phyloP scores from a whole-genome alignment of 108 stramenopile genomes.

The Skeletonema grethae region DNA sequence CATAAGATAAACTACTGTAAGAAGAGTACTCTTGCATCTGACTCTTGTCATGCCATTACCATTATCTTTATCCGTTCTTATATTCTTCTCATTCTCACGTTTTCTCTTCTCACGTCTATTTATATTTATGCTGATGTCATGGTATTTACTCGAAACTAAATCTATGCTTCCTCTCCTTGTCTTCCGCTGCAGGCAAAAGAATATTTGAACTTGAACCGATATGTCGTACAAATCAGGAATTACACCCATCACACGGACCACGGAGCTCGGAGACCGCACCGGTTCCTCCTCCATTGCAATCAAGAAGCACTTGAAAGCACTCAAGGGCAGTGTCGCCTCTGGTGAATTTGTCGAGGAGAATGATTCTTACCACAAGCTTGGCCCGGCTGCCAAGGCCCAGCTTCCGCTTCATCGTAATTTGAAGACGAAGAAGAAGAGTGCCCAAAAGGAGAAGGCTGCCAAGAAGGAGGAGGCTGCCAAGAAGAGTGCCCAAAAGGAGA shows the following conservation, averaged over 20 bases:
- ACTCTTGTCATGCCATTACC: no score
- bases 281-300: conserved; percentile 51
- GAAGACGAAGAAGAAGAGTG: background rate
- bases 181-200: no score
- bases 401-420: background rate
- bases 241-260: conserved; percentile 55
- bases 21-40: no score
- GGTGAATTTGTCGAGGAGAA: conserved; percentile 54
- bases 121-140: no score
- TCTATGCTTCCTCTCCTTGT: no score
- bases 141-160: no score
- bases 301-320: conserved; percentile 45
- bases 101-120: no score
- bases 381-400: background rate
- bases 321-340: conserved; percentile 42
- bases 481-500: background rate
- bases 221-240: conserved; percentile 76
- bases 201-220: no score
- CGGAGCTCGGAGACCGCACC: conserved; percentile 46
- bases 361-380: conserved; percentile 54
- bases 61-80: no score
- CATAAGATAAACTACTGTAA: no score
- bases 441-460: background rate
- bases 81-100: no score
- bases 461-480: conserved; percentile 19